Percentiles rank a stretch among this genome's conserved stretches.
phyloP scores from a whole-genome alignment of 2,329 filamentous ascomycete species.

The Colletotrichum cordylinicola region DNA sequence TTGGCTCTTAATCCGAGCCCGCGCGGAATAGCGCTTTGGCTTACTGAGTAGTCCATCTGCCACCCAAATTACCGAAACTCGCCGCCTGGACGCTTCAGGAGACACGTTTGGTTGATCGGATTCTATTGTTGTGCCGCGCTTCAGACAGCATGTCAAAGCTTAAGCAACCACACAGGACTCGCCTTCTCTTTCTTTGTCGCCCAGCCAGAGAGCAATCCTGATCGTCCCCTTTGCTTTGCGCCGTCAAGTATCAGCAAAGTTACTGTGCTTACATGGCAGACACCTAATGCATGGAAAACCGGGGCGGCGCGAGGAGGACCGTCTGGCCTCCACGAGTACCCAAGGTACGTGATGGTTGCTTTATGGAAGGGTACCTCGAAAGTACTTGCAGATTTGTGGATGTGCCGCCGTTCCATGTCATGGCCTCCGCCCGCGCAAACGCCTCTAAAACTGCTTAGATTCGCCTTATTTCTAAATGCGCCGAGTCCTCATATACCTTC shows the following conservation, averaged over 20 bases:
- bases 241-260: not conserved
- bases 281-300: not conserved
- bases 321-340: not conserved
- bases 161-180: not conserved
- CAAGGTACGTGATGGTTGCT: not conserved
- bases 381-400: constrained; percentile 7
- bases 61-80: not conserved
- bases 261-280: not conserved
- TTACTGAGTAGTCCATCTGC: not conserved
- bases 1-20: not conserved
- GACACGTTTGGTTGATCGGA: not conserved
- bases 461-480: not conserved
- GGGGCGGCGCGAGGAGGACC: not conserved
- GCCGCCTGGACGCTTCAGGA: constrained; percentile 11
- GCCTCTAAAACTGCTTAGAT: not conserved
- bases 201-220: not conserved
- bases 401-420: not conserved
- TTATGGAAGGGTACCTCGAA: not conserved
- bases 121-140: not conserved
- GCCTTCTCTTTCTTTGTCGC: not conserved
- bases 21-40: constrained; percentile 12
- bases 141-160: constrained; percentile 11
- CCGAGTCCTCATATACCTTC: not conserved
- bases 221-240: not conserved
- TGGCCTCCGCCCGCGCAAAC: not conserved